These are phyloP conservation scores for Apiospora rasikravindrae DNA, from an alignment of 2,329 filamentous ascomycete species.

Conservation along the genomic window DNA sequence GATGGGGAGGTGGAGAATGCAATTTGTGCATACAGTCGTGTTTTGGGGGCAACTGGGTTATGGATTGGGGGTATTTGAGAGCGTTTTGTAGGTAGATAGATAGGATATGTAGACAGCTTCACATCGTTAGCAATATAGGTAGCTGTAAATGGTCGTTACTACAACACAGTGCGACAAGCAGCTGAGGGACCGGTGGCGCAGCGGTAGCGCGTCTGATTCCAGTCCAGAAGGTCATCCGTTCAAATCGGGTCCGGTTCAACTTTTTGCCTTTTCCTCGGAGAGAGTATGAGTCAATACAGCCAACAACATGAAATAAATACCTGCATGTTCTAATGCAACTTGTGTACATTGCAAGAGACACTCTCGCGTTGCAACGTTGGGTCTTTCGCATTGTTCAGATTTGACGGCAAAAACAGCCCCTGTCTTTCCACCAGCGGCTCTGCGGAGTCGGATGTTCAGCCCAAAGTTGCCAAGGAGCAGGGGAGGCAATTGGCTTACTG, in stretches of 20 bases:
- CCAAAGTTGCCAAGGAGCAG: not conserved
- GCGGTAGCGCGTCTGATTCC: conserved; percentile 15
- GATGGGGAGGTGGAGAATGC: not conserved
- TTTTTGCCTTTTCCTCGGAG: not conserved
- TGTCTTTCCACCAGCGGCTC: not conserved
- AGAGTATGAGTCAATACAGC: too few species aligned
- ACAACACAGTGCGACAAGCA: conserved; percentile 14
- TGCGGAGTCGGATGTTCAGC: not conserved
- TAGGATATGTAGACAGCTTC: too few species aligned
- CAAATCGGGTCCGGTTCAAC: conserved; percentile 13
- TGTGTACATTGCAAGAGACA: too few species aligned
- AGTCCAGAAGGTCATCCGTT: conserved; percentile 16
- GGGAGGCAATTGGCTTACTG: not conserved
- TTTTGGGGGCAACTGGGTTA: not conserved
- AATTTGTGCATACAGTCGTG: not conserved
- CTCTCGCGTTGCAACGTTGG: too few species aligned
- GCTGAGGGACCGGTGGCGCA: conserved; percentile 9
- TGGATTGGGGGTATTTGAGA: not conserved
- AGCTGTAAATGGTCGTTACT: fast-evolving
- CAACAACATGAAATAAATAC: too few species aligned
- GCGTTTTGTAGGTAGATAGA: not conserved
- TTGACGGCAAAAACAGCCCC: not conserved
- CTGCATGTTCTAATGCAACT: too few species aligned
- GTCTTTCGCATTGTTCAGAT: not conserved
- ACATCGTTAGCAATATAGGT: not conserved